Base-by-base conservation (phyloP, 1,284 basidiomycete species). In the Sporisorium scitamineum region DNA sequence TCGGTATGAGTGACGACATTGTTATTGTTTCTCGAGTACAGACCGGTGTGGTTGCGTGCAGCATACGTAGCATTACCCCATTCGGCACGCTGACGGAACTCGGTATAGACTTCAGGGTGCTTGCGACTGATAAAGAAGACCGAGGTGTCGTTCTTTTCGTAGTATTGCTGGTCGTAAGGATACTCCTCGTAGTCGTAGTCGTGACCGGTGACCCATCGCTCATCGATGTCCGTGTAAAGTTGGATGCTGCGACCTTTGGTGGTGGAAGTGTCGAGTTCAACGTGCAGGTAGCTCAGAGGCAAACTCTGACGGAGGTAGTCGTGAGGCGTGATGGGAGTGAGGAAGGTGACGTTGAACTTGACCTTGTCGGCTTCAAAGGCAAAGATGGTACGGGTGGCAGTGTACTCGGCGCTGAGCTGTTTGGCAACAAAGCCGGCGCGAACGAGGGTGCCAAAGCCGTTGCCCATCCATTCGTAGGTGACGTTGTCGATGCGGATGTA, bases 51-150 rank as follows among this genome's bases (percentile, higher is more conserved):
- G 47, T 76, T 70, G 37, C 78, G 51, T 14, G 76, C 79, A 34
- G 83, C 80, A 47, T 79, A 85, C 18, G 80, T 77, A 8, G 75
- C 76, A 41, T 70, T 74, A 31, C 83, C 83, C 83, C 83, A 85
- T 53, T 85, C 83, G 51, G 83, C 81, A 20, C 83, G 75, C 62
- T 85, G 82, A n/a, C 76, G 74, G 70, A 64, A 78, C 63, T 85
- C 82, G 39, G 75, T 74, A 62, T 80, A 84, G 16, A 67, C 55
- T 54, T 83, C 55, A n/a, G 79, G 82, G 14, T 73, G 57, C 52
- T 73, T 74, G 50, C 82, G 75, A 7, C 68, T 61, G 34, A 85
- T 31, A 27, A 80, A 77, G 66, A 77, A 85, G 47, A 71, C 58
- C 16, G 70, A 65, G 9, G 77, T 67, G 47, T 81, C 72, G 50